Evolutionary conservation across 805 yeast genomes (phyloP), one percentile per base, ranked within the genome.

Genomic region (Zygotorulaspora florentina): DNA sequence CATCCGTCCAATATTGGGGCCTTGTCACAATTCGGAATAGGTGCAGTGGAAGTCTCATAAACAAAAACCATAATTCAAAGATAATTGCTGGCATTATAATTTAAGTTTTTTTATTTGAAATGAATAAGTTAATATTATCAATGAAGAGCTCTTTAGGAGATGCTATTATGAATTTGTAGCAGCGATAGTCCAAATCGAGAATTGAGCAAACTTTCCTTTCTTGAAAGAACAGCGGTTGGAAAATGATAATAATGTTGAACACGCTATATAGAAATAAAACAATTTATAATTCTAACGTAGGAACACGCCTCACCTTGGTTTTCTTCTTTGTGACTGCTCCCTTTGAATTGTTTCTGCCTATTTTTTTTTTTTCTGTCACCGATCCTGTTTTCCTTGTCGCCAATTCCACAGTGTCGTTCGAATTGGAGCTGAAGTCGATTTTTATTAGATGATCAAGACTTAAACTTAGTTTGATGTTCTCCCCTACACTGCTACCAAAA

Each of bases 401-500:
- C 35, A 25, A 15, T 29, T 27, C 25, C 34, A 20, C 18, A 17
- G 29, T 34, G 16, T 37, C 42, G 33, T 29, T 23, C 15, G 35
- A 15, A 15, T 29, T 25, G 41, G 15, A 12, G 17, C 23, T 17
- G 25, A 20, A 43, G 18, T 53, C 58, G 4, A 46, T 18, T 15
- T 40, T 25, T 9, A 57, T 48, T 18, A 55, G 25, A 36, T 51
- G 55, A 33, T 46, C 50, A 10, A 60, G 36, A 29, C 50, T 45
- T n/a, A 44, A 30, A 35, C 55, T 50, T 18, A 61, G 46, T 41
- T 61, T 61, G 23, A 49, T 46, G 30, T 52, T 49, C 35, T 61
- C 63, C 15, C 51, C 46, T 8, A 43, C 34, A 18, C 47, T 56
- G 13, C 39, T 35, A 15, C 64, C 65, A 46, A 62, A 53, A 2